Evolutionary conservation across 306 rosid species (phyloP).

Genomic region (Hylodesmum podocarpum): DNA sequence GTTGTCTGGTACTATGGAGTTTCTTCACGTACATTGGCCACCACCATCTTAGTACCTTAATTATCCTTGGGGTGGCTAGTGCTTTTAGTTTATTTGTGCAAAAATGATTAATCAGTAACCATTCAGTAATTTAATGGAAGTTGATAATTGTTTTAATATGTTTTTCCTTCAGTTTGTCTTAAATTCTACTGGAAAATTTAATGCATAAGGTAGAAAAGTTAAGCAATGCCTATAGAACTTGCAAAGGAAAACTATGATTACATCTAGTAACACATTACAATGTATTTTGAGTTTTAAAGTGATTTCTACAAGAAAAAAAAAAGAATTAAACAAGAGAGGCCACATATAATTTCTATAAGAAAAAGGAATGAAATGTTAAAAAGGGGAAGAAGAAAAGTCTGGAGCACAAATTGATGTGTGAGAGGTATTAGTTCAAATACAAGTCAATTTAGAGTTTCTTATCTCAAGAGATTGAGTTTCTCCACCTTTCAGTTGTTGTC

Average conservation of each 20-base stretch:
- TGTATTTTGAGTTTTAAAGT: constrained; percentile 14
- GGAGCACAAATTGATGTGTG: constrained; percentile 24
- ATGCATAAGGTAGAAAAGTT: not conserved
- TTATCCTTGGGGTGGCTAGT: no score
- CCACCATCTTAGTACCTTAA: no score
- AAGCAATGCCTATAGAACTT: constrained; percentile 19
- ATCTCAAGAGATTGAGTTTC: constrained; percentile 88
- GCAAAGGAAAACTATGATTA: constrained; percentile 25
- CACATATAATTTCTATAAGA: constrained; percentile 12
- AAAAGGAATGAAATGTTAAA: constrained; percentile 23
- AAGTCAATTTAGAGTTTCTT: constrained; percentile 2
- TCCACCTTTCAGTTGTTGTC: constrained; percentile 82
- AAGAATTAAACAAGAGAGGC: constrained; percentile 21
- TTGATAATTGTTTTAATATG: not conserved
- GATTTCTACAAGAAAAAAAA: not conserved
- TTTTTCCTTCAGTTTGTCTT: not conserved
- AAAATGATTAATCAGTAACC: no score
- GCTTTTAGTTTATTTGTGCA: no score
- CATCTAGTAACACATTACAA: constrained; percentile 29
- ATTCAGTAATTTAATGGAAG: not conserved
- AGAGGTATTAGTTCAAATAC: constrained; percentile 11
- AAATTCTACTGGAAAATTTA: not conserved
- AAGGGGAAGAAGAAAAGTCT: not conserved
- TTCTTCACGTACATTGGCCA: no score
- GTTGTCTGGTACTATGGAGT: no score